These are phyloP conservation scores for Penicillium canescens DNA, from an alignment of 495 filamentous ascomycete genomes.

Conservation along the genomic window DNA sequence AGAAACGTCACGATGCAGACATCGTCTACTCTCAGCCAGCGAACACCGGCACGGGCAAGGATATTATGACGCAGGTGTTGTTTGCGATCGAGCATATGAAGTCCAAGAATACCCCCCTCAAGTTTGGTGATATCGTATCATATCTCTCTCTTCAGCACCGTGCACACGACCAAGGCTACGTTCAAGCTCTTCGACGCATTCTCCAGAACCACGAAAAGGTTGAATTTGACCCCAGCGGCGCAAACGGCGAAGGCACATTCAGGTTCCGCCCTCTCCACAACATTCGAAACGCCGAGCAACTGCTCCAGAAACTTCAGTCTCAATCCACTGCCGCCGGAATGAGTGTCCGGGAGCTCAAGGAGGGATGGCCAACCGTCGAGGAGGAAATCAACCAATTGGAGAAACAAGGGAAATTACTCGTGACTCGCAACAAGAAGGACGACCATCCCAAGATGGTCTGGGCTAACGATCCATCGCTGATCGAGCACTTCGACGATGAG, in stretches of 20 bases:
- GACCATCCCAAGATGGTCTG: slow-evolving; percentile 82
- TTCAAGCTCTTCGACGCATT: slow-evolving; percentile 45
- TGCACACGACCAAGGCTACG: slow-evolving; percentile 44
- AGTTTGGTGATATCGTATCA: slow-evolving; percentile 68
- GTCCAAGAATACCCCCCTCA: slow-evolving; percentile 67
- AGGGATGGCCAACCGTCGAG: slow-evolving; percentile 87
- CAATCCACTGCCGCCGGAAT: slow-evolving; percentile 81
- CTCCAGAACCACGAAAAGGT: slow-evolving; percentile 64
- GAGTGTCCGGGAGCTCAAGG: slow-evolving; percentile 82
- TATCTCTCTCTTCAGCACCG: slow-evolving; percentile 70
- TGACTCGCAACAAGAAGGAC: slow-evolving; percentile 91
- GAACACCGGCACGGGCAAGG: slow-evolving; percentile 72
- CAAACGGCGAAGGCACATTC: slow-evolving; percentile 66
- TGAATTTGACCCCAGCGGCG: slow-evolving; percentile 62
- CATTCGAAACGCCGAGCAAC: slow-evolving; percentile 69
- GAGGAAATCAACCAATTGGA: slow-evolving; percentile 77
- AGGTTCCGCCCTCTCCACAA: slow-evolving; percentile 75
- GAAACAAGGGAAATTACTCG: slow-evolving; percentile 72
- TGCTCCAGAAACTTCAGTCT: slow-evolving; percentile 76
- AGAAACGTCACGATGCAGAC: slow-evolving; percentile 58
- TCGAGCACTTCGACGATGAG: slow-evolving; percentile 74
- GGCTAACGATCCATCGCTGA: slow-evolving; percentile 78
- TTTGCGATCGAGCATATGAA: slow-evolving; percentile 87
- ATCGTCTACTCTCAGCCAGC: slow-evolving; percentile 77
- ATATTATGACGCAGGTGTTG: slow-evolving; percentile 80